phyloP scores from a whole-genome alignment of 2,329 filamentous ascomycete genomes.

The Phaeosphaeria sp. region DNA sequence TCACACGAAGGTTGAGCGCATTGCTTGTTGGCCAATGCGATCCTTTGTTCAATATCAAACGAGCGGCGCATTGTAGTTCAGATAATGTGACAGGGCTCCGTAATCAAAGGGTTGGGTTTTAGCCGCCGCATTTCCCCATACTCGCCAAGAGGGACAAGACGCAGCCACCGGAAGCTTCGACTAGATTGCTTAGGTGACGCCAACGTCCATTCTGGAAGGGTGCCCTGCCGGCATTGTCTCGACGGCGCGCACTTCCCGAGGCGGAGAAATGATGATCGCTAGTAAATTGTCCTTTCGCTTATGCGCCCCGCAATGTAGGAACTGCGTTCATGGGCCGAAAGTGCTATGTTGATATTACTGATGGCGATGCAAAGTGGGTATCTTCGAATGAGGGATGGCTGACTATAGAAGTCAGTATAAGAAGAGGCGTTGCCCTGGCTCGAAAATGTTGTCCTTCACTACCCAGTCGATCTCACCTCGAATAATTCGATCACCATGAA shows the following conservation, averaged over 20 bases:
- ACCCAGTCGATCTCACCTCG: not conserved
- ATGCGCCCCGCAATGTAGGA: not conserved
- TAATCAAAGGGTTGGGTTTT: constrained; percentile 11
- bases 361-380: not conserved
- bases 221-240: constrained; percentile 1
- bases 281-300: not conserved
- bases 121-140: constrained; percentile 17
- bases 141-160: constrained; percentile 22
- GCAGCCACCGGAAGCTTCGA: constrained; percentile 25
- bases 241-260: constrained; percentile 8
- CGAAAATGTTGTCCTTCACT: not conserved
- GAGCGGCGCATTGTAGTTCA: not conserved
- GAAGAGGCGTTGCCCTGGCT: not conserved
- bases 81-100: constrained; percentile 4
- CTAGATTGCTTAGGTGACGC: constrained; percentile 19
- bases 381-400: not conserved
- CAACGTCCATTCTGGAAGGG: not conserved
- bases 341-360: constrained; percentile 3
- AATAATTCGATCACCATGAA: constrained; percentile 33
- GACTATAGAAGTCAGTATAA: constrained; percentile 1
- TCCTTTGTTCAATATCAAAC: constrained; percentile 6
- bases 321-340: not conserved
- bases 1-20: not conserved
- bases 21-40: not conserved
- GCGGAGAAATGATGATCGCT: constrained; percentile 1